Evolutionary conservation across 345 rosid genomes (phyloP), one percentile per base, ranked within the genome.

Genomic region (Orychophragmus violaceus): DNA sequence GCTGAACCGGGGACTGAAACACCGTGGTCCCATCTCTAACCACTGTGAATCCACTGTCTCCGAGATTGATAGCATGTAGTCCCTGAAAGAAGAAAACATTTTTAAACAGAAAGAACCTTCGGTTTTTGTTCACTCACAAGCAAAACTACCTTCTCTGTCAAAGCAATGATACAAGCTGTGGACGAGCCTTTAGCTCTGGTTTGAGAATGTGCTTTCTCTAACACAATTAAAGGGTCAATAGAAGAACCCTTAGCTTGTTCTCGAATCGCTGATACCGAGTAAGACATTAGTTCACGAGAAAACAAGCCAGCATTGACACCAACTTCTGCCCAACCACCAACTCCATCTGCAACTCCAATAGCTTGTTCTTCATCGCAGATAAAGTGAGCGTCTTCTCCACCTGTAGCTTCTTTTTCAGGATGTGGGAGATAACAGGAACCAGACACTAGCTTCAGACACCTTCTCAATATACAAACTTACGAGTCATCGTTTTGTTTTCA

Each of bases 321-420:
- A 78, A 83, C 88, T 66, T 94, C 97, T 5, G 97, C 99, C 99
- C 99, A 94, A 53, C 99, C 99, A 23, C 99, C 99, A 54, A 90
- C 99, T 11, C 99, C 99, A 83, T 94, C 99, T 23, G 99, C 99
- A 71, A 94, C 89, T 55, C 99, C 99, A 32, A 94, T 76, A 45
- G 84, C 92, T 75, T 94, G 91, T 39, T 84, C 87, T 52, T 84
- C 86, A 27, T 45, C 67, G 63, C 95, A 87, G 57, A 94, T 87
- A 61, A 94, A 94, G 77, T 94, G 95, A 59, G 99, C 96, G 71
- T 94, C 99, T 78, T 94, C 99, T 61, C 99, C 99, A 13, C 97
- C 97, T 32, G 85, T 94, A 49, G 79, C 85, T 82, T 84, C 93
- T 75, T 94, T 94, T 62, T 85, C 93, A 53, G 97, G 99, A 82